Evolutionary conservation across 2,329 filamentous ascomycete species (phyloP), one percentile per base, ranked within the genome.

Genomic region (Botrytis fabae): DNA sequence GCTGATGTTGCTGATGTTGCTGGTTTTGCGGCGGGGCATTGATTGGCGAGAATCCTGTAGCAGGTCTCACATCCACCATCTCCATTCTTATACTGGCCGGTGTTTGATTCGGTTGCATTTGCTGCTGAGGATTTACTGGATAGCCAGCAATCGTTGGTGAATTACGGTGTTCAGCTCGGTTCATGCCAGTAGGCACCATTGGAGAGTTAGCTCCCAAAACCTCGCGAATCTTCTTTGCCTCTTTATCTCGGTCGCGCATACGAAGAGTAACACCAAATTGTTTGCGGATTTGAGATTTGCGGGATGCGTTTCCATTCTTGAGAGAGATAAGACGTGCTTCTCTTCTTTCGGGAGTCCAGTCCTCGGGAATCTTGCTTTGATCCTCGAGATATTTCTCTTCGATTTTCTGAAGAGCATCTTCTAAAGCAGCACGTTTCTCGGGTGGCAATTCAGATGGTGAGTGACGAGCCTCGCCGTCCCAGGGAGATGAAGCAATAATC

Each of bases 241-340:
- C 59, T 75, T 79, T 80, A 35, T 80, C 78, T 46, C 75, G 77
- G 16, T 79, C 75, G 18, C 78, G 70, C 71, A 80, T 70, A 10
- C 79, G 74, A n/a, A 80, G 69, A 61, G 73, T 79, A 5, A 80
- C 79, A 42, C 78, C 78, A 72, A 77, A 77, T 3, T 70, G 65
- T 70, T 76, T 77, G 8, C 79, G 75, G 44, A 79, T 79, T 28
- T 78, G 76, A 51, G 75, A 77, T 66, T 79, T 79, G 40, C 74
- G 76, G 4, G 79, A 78, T 14, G 78, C 76, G 54, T 75, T 75
- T 14, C 74, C 76, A 73, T 80, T 80, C 20, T 77, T 80, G 6
- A 77, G 61, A 14, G 78, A 79, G 18, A 54, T 72, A 7, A 75
- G 40, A 18, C 74, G 72, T 20, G 62, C 32, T 7, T 71, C 73